These are phyloP conservation scores for Beauveria sp. DNA, from an alignment of 2,329 filamentous ascomycete species.

Conservation along the genomic window DNA sequence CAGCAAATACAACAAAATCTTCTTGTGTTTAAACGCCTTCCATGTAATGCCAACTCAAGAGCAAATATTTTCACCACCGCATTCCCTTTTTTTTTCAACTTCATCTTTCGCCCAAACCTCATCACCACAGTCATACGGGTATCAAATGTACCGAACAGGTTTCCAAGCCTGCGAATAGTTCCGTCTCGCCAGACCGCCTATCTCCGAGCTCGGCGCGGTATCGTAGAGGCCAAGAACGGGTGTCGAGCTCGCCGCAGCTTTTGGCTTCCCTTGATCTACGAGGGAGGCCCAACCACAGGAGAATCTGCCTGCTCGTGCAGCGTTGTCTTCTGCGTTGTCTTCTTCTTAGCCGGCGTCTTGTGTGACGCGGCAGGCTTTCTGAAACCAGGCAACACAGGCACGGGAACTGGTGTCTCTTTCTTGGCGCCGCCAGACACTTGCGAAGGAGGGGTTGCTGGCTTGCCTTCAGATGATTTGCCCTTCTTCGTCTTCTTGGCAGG, in stretches of 20 bases:
- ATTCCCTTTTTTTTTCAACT: background rate
- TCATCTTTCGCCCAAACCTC: background rate
- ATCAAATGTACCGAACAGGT: background rate
- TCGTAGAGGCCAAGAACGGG: background rate
- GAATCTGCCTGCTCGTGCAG: too few relatives aligned
- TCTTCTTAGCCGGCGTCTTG: slow-evolving; percentile 20
- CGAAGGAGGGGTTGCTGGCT: background rate
- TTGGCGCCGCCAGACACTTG: slow-evolving; percentile 7
- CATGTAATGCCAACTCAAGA: slow-evolving; percentile 4
- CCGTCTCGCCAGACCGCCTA: background rate
- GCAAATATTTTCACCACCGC: background rate
- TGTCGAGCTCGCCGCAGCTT: background rate
- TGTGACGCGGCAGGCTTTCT: background rate
- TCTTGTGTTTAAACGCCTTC: background rate
- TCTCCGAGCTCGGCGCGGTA: background rate
- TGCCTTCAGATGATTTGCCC: background rate
- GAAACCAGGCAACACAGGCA: slow-evolving; percentile 26
- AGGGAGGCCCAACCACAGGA: background rate
- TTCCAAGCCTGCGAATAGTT: background rate
- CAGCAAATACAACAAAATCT: background rate
- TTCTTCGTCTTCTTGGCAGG: slow-evolving; percentile 10
- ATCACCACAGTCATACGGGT: background rate
- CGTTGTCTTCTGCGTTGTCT: slow-evolving; percentile 21
- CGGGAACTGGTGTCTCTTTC: slow-evolving; percentile 21
- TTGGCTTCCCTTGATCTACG: background rate